Conservation (phyloP, 345 rosid genomes). For the Adansonia digitata region DNA sequence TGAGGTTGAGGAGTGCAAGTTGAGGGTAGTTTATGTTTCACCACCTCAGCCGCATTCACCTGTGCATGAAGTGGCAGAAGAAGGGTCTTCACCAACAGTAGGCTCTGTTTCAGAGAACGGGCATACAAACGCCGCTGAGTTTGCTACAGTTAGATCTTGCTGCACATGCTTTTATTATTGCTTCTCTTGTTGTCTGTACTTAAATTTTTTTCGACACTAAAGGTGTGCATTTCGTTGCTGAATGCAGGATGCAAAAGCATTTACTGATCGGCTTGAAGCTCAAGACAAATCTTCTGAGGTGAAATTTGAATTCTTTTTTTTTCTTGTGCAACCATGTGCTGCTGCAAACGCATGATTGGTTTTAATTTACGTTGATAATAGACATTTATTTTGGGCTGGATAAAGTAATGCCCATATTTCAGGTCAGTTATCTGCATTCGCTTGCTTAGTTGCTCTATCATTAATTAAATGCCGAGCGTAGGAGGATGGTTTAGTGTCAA, state of each 20-base stretch:
- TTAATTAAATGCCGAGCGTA: no score
- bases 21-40: conserved; percentile 62
- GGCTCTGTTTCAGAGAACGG: conserved; percentile 64
- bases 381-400: neutral
- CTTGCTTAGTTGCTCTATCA: neutral
- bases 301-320: neutral
- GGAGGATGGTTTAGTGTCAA: neutral
- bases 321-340: neutral
- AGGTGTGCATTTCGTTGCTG: conserved; percentile 14
- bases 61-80: conserved; percentile 73
- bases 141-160: conserved; percentile 39
- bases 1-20: conserved; percentile 66
- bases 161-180: neutral
- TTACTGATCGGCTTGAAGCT: conserved; percentile 35
- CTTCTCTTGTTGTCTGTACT: neutral
- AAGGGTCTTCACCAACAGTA: conserved; percentile 71
- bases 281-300: conserved; percentile 57
- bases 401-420: neutral
- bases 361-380: conserved; percentile 4
- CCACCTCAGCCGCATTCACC: conserved; percentile 82
- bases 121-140: conserved; percentile 40
- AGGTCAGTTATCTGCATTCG: neutral
- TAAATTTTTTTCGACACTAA: neutral
- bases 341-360: neutral
- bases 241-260: conserved; percentile 41